A percentile compares a stretch with the other conserved stretches of the same genome.
Evolutionary conservation across 441 rosid species (phyloP).

Genomic region (Jatropha podagrica): DNA sequence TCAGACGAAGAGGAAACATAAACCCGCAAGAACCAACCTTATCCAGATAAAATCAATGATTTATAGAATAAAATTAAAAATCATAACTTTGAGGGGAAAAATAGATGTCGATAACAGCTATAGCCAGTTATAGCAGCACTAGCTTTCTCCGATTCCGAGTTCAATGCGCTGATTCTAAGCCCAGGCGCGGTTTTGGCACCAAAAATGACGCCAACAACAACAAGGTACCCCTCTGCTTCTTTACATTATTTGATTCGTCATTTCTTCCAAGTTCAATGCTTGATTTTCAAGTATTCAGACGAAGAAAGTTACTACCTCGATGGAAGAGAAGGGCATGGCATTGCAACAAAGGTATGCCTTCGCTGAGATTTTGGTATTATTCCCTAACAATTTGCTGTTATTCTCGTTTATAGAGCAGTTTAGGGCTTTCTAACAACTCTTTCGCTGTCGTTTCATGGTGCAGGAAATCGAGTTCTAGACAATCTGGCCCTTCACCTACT

Average conservation of each 20-base stretch:
- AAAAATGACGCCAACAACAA: constrained; percentile 18
- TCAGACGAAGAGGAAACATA: neutral
- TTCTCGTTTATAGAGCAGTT: too few relatives aligned
- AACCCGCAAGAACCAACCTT: neutral
- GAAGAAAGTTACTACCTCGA: constrained; percentile 11
- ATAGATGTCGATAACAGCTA: constrained; percentile 11
- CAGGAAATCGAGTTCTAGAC: constrained; percentile 16
- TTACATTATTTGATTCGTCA: neutral
- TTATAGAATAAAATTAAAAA: neutral
- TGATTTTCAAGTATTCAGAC: neutral
- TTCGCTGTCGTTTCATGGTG: neutral
- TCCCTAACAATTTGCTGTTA: too few relatives aligned
- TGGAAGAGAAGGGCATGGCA: constrained; percentile 17
- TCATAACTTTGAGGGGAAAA: neutral
- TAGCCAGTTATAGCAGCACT: constrained; percentile 2
- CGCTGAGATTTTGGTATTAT: too few relatives aligned
- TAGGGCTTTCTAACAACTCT: too few relatives aligned
- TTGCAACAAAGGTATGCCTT: constrained; percentile 15
- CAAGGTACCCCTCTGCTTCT: constrained; percentile 10
- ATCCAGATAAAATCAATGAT: neutral
- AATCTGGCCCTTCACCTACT: constrained; percentile 13
- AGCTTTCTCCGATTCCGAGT: constrained; percentile 18
- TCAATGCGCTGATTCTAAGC: constrained; percentile 37
- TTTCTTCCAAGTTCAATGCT: neutral
- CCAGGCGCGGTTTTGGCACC: constrained; percentile 47